Evolutionary conservation across 2,329 filamentous ascomycete genomes (phyloP).

Genomic region (Trichophyton equinum): DNA sequence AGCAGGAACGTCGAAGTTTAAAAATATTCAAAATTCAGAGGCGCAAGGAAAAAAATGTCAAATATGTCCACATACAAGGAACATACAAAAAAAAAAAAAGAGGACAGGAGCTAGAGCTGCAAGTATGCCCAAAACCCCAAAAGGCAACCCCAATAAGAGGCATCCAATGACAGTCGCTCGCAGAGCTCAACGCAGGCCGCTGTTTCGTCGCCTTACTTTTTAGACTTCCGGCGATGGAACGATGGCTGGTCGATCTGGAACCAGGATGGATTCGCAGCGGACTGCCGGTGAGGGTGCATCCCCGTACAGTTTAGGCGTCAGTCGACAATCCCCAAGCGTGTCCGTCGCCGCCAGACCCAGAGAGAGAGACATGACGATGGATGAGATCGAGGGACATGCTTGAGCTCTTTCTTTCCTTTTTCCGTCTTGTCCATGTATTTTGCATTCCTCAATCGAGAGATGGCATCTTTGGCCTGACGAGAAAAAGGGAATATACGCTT

Average conservation of each 20-base stretch:
- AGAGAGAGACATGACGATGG: background rate
- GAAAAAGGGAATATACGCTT: background rate
- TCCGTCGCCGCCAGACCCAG: background rate
- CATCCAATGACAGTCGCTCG: conserved; percentile 23
- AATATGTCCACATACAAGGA: background rate
- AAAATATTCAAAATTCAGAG: background rate
- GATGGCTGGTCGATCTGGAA: conserved; percentile 12
- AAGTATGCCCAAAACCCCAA: conserved; percentile 14
- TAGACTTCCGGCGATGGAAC: conserved; percentile 13
- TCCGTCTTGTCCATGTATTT: background rate
- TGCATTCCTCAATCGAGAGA: background rate
- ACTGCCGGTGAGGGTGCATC: conserved; percentile 4
- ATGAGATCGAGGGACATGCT: background rate
- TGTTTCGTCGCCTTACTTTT: conserved; percentile 22
- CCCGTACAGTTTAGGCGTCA: background rate
- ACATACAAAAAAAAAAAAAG: background rate
- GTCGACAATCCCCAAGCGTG: conserved; percentile 1
- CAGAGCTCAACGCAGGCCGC: conserved; percentile 15
- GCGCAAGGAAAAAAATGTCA: background rate
- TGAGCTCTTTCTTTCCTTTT: background rate
- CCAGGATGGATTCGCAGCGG: conserved; percentile 3
- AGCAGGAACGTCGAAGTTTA: background rate
- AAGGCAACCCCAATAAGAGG: conserved; percentile 17
- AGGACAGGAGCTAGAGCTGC: conserved; percentile 8
- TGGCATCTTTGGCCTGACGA: background rate